Evolutionary conservation across 495 filamentous ascomycete genomes (phyloP).

Genomic region (Lophiotrema nucula): DNA sequence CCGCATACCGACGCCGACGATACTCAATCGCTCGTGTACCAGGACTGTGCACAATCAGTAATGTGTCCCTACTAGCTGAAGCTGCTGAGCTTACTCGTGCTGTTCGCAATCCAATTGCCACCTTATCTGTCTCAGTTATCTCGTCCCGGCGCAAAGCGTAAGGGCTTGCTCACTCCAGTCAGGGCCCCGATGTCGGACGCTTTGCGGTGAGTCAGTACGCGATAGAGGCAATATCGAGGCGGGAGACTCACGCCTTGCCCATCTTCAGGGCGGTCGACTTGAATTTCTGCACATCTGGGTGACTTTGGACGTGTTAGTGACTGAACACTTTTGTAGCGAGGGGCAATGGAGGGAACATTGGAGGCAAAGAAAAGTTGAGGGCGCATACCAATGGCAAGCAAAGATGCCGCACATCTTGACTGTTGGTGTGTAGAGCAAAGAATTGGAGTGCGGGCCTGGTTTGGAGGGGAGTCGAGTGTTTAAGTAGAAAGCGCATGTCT

Average conservation of each 20-base stretch:
- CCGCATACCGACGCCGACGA: conserved; percentile 88
- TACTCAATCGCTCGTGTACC: conserved; percentile 93
- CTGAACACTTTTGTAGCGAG: conserved; percentile 30
- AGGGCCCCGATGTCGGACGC: conserved; percentile 91
- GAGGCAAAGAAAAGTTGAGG: background rate
- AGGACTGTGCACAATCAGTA: conserved; percentile 65
- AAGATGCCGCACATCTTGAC: conserved; percentile 71
- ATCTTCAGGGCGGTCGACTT: conserved; percentile 95
- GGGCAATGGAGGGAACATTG: conserved; percentile 32
- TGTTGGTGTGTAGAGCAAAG: conserved; percentile 1
- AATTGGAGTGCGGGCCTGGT: background rate
- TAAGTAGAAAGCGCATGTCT: conserved; percentile 30
- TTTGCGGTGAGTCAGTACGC: conserved; percentile 41
- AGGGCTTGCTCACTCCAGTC: conserved; percentile 84
- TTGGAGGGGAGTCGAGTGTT: conserved; percentile 5
- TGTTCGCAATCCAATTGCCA: conserved; percentile 82
- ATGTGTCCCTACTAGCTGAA: background rate
- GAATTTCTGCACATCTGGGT: conserved; percentile 94
- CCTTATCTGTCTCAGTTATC: conserved; percentile 52
- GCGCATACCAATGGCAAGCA: conserved; percentile 80
- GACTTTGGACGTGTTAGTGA: conserved; percentile 54
- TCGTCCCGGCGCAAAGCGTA: conserved; percentile 18
- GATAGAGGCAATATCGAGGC: conserved; percentile 10
- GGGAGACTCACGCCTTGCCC: conserved; percentile 78
- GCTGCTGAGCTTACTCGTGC: conserved; percentile 67